These are phyloP conservation scores for Sugiyamaella pinicola DNA, from an alignment of 1,139 yeast species.

Conservation along the genomic window DNA sequence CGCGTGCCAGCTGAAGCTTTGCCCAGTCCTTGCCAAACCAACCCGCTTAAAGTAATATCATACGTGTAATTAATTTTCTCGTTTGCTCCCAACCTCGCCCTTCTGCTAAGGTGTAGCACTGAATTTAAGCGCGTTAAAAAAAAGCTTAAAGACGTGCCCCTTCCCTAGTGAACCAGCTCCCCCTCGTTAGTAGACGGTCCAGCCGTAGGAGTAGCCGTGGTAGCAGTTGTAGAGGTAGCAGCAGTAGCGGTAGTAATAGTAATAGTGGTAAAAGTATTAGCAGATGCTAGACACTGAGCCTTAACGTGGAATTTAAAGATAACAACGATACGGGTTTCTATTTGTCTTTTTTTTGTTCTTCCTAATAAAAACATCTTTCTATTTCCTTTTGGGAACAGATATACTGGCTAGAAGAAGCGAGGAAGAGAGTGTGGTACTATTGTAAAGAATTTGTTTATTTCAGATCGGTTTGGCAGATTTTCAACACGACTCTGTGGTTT, in stretches of 20 bases:
- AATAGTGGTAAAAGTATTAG: too few species aligned
- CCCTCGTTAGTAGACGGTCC: background rate
- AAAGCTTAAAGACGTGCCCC: background rate
- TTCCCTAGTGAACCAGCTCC: background rate
- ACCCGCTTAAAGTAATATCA: background rate
- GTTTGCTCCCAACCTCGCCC: background rate
- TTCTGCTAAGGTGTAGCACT: background rate
- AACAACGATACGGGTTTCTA: background rate
- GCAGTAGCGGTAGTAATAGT: background rate
- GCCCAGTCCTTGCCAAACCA: too few species aligned
- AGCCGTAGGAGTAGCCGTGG: background rate
- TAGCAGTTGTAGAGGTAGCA: background rate
- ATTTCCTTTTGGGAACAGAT: background rate
- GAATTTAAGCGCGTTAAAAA: background rate
- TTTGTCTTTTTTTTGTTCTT: background rate
- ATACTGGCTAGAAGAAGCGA: too few species aligned
- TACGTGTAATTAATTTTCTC: slow-evolving; percentile 4
- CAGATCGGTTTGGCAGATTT: too few species aligned
- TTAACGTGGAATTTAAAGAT: slow-evolving; percentile 1
- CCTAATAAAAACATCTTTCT: background rate
- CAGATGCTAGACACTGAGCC: background rate
- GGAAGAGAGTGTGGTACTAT: too few species aligned
- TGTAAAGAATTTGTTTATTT: too few species aligned
- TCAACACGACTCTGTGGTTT: too few species aligned
- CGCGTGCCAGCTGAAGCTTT: too few species aligned